Evolutionary conservation across 2,329 filamentous ascomycete genomes (phyloP).

Genomic region (Arthrobotrys pseudoclavata): DNA sequence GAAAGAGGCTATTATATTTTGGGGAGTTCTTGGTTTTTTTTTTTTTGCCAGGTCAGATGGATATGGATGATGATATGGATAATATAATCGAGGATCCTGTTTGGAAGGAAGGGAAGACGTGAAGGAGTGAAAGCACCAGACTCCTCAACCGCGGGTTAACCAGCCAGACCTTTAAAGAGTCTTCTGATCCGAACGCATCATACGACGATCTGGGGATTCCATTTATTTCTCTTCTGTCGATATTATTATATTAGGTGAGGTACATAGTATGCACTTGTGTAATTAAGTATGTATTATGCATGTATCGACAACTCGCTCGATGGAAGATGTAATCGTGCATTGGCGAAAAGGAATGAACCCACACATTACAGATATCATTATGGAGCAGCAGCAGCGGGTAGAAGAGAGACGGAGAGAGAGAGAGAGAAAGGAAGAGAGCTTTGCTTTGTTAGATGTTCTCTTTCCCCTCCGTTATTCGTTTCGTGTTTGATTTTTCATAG

Average conservation of each 20-base stretch:
- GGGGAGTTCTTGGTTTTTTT: not conserved
- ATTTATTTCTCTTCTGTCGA: not conserved
- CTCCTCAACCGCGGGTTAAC: too few relatives aligned
- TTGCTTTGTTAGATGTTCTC: constrained; percentile 34
- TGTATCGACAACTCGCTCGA: constrained; percentile 27
- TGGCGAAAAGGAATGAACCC: constrained; percentile 14
- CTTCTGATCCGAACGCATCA: constrained; percentile 48
- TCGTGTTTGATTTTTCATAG: constrained; percentile 35
- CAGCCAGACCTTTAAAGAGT: constrained; percentile 11
- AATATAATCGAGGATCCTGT: not conserved
- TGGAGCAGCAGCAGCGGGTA: not conserved
- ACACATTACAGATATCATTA: not conserved
- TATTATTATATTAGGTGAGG: not conserved
- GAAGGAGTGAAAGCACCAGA: too few relatives aligned
- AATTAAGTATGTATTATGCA: constrained; percentile 16
- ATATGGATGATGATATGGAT: not conserved
- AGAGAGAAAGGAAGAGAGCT: not conserved
- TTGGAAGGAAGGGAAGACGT: constrained; percentile 37
- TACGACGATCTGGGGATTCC: constrained; percentile 35
- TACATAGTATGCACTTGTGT: not conserved
- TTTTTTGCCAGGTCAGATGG: constrained; percentile 3
- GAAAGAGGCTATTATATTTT: not conserved
- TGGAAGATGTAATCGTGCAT: constrained; percentile 37
- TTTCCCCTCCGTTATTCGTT: constrained; percentile 49
- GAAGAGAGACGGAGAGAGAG: not conserved